Evolutionary conservation across 768 basidiomycete species (phyloP).

Genomic region (Pholiota conissans): DNA sequence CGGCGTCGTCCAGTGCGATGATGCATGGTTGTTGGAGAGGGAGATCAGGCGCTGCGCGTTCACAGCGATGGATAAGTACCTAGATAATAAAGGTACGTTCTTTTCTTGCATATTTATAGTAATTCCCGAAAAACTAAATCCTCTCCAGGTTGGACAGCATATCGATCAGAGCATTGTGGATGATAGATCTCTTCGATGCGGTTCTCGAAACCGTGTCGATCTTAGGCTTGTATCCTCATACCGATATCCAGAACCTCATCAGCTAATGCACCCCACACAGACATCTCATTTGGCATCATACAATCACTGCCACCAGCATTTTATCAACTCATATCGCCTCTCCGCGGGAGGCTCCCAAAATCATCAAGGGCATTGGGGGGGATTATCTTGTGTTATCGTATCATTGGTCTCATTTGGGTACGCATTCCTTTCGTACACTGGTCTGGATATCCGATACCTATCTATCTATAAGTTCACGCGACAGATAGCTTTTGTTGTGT

Average conservation of each 20-base stretch:
- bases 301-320: not conserved
- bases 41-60: slow-evolving; percentile 48
- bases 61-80: slow-evolving; percentile 48
- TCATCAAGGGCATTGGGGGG: not conserved
- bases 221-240: not conserved
- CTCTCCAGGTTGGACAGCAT: slow-evolving; percentile 32
- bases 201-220: not conserved
- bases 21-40: slow-evolving; percentile 47
- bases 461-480: not conserved
- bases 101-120: not conserved
- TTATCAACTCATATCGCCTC: not conserved
- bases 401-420: not conserved
- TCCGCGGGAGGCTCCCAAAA: not conserved
- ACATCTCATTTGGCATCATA: not conserved
- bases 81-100: slow-evolving; percentile 41
- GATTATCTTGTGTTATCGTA: not conserved
- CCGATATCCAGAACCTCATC: not conserved
- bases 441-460: not conserved
- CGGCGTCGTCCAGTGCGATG: slow-evolving; percentile 46
- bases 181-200: not conserved
- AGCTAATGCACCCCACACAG: not conserved
- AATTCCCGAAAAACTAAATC: slow-evolving; percentile 1
- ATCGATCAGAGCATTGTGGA: slow-evolving; percentile 28
- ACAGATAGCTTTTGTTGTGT: not conserved
- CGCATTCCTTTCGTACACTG: not conserved